Evolutionary conservation across 768 basidiomycete species (phyloP).

Genomic region (Hysterangium stoloniferum): DNA sequence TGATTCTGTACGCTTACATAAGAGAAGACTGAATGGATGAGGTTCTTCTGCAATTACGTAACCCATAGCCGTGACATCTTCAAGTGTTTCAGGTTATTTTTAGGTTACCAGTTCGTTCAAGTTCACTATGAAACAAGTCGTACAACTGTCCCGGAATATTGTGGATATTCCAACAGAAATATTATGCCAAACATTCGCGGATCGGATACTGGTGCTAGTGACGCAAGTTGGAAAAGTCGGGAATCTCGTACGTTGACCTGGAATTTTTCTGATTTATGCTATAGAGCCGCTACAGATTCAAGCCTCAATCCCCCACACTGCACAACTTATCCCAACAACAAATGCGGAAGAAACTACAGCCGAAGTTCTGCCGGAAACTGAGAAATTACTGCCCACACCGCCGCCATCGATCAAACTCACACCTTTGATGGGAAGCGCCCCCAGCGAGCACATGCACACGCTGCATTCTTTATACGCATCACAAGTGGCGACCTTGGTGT

Average conservation of each 20-base stretch:
- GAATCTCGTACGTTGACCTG: slow-evolving; percentile 50
- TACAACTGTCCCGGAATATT: slow-evolving; percentile 45
- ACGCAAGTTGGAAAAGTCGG: slow-evolving; percentile 92
- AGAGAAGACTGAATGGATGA: no score
- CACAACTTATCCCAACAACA: slow-evolving; percentile 37
- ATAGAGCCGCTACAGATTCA: slow-evolving; percentile 51
- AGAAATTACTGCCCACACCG: slow-evolving; percentile 42
- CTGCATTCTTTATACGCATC: slow-evolving; percentile 74
- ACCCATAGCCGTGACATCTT: no score
- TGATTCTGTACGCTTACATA: no score
- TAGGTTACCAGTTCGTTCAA: no score
- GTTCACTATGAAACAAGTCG: slow-evolving; percentile 32
- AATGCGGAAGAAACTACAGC: slow-evolving; percentile 29
- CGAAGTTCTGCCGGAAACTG: slow-evolving; percentile 5
- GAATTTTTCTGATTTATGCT: slow-evolving; percentile 4
- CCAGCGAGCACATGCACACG: slow-evolving; percentile 59
- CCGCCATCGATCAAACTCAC: slow-evolving; percentile 69
- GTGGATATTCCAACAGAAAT: slow-evolving; percentile 62
- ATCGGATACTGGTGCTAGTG: slow-evolving; percentile 77
- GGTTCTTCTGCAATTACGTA: no score
- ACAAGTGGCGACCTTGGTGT: slow-evolving; percentile 84
- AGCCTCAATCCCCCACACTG: slow-evolving; percentile 62
- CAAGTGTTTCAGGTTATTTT: no score
- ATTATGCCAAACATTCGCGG: slow-evolving; percentile 69
- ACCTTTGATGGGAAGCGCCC: slow-evolving; percentile 68